Conservation (phyloP, 2,329 filamentous ascomycete genomes). For the Ilyonectria robusta region DNA sequence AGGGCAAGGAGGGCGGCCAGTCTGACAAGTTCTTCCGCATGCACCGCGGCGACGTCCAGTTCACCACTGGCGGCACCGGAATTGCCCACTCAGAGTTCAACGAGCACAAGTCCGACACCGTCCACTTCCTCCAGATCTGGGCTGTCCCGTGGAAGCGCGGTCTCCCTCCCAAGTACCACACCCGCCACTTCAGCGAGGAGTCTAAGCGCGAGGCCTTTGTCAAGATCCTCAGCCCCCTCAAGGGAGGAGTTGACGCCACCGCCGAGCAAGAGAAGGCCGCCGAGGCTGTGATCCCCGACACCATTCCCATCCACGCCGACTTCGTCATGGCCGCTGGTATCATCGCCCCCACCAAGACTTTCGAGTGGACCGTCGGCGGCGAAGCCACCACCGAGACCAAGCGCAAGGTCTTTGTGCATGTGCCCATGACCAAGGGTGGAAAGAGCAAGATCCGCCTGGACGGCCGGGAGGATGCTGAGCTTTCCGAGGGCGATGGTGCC, state of each 20-base stretch:
- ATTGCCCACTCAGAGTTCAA: slow-evolving; percentile 89
- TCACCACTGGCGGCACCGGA: slow-evolving; percentile 87
- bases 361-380: slow-evolving; percentile 80
- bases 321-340: slow-evolving; percentile 86
- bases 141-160: slow-evolving; percentile 82
- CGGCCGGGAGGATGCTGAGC: slow-evolving; percentile 72
- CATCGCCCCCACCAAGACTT: slow-evolving; percentile 74
- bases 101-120: slow-evolving; percentile 77
- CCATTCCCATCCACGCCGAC: slow-evolving; percentile 88
- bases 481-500: slow-evolving; percentile 85
- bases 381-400: slow-evolving; percentile 65
- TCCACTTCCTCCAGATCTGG: slow-evolving; percentile 94
- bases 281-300: slow-evolving; percentile 72
- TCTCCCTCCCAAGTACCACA: slow-evolving; percentile 83
- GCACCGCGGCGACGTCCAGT: slow-evolving; percentile 87
- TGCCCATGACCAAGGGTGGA: slow-evolving; percentile 84
- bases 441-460: slow-evolving; percentile 80
- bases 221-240: slow-evolving; percentile 81
- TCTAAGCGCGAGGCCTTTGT: slow-evolving; percentile 80
- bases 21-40: slow-evolving; percentile 79
- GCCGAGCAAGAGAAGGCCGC: slow-evolving; percentile 74
- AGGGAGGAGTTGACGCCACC: slow-evolving; percentile 74
- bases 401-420: slow-evolving; percentile 84
- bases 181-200: slow-evolving; percentile 78
- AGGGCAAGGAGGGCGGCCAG: slow-evolving; percentile 71